These are phyloP conservation scores for Trapa bicornis DNA, from an alignment of 345 rosid species.

Conservation along the genomic window DNA sequence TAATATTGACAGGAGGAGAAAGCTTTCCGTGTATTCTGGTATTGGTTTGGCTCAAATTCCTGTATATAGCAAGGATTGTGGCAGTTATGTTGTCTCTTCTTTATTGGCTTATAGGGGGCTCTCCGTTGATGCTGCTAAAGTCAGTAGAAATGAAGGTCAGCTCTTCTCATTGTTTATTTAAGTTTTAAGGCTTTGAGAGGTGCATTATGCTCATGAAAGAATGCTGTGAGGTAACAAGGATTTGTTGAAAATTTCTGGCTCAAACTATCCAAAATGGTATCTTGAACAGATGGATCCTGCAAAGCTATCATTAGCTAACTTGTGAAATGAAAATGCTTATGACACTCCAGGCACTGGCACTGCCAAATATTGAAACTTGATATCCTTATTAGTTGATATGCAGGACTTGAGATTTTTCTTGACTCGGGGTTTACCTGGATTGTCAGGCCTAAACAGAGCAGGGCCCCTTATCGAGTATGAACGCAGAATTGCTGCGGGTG, in stretches of 20 bases:
- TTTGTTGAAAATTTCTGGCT: neutral
- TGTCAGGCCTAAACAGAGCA: conserved; percentile 38
- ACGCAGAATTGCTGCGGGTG: conserved; percentile 61
- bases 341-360: neutral
- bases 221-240: neutral
- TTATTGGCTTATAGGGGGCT: conserved; percentile 27
- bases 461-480: conserved; percentile 92
- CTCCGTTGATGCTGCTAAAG: conserved; percentile 28
- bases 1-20: conserved; percentile 18
- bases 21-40: conserved; percentile 12
- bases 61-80: conserved; percentile 8
- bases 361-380: neutral
- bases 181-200: neutral
- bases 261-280: conserved; percentile 1
- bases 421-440: neutral
- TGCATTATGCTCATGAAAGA: neutral
- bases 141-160: conserved; percentile 26
- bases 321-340: neutral
- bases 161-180: neutral
- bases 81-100: conserved; percentile 13
- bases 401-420: neutral
- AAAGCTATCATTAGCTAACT: neutral
- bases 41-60: conserved; percentile 11
- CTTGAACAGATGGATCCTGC: neutral
- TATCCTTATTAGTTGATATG: neutral